Evolutionary conservation across 176 grass and related monocot genomes (phyloP).

Genomic region (Oryza nivara): DNA sequence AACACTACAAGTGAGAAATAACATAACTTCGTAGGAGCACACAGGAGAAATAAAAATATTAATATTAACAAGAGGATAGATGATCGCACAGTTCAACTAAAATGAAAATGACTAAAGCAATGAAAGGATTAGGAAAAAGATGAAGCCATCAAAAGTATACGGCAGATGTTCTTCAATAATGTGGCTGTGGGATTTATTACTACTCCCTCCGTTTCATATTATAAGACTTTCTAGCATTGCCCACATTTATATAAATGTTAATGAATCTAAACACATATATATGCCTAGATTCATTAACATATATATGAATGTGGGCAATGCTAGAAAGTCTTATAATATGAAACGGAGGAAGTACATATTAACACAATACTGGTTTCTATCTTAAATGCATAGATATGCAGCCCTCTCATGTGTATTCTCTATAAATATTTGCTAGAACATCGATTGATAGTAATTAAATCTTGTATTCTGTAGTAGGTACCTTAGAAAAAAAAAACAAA

Average conservation of each 20-base stretch:
- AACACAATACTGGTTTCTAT: no score
- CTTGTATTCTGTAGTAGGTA: not conserved
- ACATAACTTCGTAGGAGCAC: not conserved
- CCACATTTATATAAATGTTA: no score
- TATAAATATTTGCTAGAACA: no score
- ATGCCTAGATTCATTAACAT: no score
- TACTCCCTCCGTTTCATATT: not conserved
- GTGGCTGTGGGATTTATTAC: not conserved
- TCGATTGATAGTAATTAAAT: not conserved
- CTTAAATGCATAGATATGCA: no score
- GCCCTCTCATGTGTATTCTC: no score
- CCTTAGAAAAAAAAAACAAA: not conserved
- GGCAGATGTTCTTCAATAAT: not conserved
- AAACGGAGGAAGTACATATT: not conserved
- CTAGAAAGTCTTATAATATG: no score
- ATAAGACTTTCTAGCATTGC: no score
- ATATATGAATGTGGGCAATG: no score
- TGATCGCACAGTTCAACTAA: not conserved
- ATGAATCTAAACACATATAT: no score
- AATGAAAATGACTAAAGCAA: conserved; percentile 17
- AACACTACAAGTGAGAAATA: conserved; percentile 26
- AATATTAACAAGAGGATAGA: conserved; percentile 16
- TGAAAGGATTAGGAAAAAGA: not conserved
- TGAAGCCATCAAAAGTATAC: conserved; percentile 13
- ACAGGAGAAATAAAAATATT: not conserved